Percentiles rank a stretch among this genome's conserved stretches.
phyloP scores from a whole-genome alignment of 805 yeast genomes.

The Debaryomyces maramus region DNA sequence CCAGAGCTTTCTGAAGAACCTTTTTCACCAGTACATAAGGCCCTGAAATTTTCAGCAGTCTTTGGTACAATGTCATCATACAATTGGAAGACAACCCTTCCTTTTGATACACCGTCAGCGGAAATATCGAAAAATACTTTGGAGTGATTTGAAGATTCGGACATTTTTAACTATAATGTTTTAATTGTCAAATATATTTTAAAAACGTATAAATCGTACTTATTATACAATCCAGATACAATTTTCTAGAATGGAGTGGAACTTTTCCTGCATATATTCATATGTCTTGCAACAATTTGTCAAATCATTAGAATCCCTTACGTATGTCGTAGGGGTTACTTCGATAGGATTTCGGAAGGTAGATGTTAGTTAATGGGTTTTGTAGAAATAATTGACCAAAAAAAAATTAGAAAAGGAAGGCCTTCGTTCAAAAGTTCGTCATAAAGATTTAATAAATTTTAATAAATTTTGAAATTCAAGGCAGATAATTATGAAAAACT shows the following conservation, averaged over 20 bases:
- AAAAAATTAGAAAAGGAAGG: too few relatives aligned
- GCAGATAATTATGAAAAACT: too few relatives aligned
- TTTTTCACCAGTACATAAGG: constrained; percentile 86
- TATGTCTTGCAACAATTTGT: neutral
- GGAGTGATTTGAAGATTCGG: constrained; percentile 21
- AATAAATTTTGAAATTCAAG: too few relatives aligned
- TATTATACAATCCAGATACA: neutral
- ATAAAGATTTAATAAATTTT: too few relatives aligned
- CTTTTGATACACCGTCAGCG: constrained; percentile 66
- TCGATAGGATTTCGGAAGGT: too few relatives aligned
- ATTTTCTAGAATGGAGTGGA: constrained; percentile 8
- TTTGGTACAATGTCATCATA: constrained; percentile 75
- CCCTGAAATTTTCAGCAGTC: constrained; percentile 87
- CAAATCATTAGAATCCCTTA: too few relatives aligned
- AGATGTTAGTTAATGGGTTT: too few relatives aligned
- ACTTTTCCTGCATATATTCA: constrained; percentile 6
- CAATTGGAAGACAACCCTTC: constrained; percentile 78
- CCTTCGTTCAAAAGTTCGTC: too few relatives aligned
- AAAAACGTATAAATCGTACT: neutral
- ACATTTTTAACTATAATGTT: constrained; percentile 4
- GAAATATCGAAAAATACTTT: constrained; percentile 79
- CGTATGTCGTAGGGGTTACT: too few relatives aligned
- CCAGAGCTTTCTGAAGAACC: constrained; percentile 59
- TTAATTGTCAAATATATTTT: neutral
- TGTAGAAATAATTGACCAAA: too few relatives aligned